phyloP scores from a whole-genome alignment of 2,329 filamentous ascomycete species.

The Colletotrichum coccodes region DNA sequence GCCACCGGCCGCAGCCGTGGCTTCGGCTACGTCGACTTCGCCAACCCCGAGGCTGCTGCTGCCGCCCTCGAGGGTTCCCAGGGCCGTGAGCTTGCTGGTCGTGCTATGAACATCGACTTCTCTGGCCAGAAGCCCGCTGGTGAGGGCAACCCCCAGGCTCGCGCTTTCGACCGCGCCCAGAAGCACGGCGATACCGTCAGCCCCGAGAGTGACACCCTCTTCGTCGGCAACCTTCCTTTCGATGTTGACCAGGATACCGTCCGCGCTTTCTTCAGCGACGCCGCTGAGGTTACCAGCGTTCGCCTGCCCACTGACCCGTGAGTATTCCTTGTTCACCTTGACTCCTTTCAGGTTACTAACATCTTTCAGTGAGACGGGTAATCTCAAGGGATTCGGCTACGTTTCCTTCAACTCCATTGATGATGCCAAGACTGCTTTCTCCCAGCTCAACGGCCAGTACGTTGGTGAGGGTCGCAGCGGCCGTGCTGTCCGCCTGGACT shows the following conservation, averaged over 20 bases:
- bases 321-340: conserved; percentile 44
- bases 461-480: conserved; percentile 73
- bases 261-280: conserved; percentile 77
- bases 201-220: conserved; percentile 86
- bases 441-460: conserved; percentile 73
- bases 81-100: conserved; percentile 78
- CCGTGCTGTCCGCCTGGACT: conserved; percentile 86
- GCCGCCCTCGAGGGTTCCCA: conserved; percentile 81
- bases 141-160: conserved; percentile 60
- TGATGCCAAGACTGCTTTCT: conserved; percentile 81
- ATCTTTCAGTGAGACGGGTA: conserved; percentile 73
- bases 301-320: conserved; percentile 87
- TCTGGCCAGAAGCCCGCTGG: conserved; percentile 72
- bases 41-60: conserved; percentile 71
- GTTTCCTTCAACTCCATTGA: conserved; percentile 85
- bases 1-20: conserved; percentile 86
- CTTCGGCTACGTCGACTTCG: conserved; percentile 94
- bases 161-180: conserved; percentile 71
- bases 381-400: conserved; percentile 93
- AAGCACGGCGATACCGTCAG: conserved; percentile 83
- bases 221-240: conserved; percentile 92
- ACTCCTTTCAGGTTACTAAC: conserved; percentile 37
- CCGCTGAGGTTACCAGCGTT: conserved; percentile 78
- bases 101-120: conserved; percentile 82
- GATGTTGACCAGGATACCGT: conserved; percentile 82